Evolutionary conservation across 2,329 filamentous ascomycete species (phyloP), one percentile per base, ranked within the genome.

Genomic region (Myriosclerotinia duriaeana): DNA sequence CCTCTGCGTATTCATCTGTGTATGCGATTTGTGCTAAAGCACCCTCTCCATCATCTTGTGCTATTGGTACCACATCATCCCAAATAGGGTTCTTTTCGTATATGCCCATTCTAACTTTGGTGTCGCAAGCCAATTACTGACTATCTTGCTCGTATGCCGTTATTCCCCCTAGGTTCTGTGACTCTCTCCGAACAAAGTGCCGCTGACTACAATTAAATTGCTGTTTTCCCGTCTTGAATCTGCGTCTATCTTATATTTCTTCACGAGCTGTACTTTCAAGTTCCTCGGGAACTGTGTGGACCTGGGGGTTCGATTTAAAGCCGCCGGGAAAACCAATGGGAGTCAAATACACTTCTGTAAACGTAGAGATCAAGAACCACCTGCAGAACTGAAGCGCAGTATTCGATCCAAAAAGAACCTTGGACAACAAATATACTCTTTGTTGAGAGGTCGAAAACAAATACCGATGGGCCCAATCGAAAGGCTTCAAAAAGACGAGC

Each of bases 1-100:
- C 84, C 81, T 97, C 93, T 69, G 89, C 87, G 78, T 99, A 99
- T 70, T 95, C 89, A 42, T 92, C 88, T 2, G 89, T 87, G 78
- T 99, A 99, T 67, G 93, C 89, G 78, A 99, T 99, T 67, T 89
- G 87, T n/a, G 94, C 94, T 67, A 99, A 85, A 38, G 94, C 92
- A 72, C 89, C 84, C 72, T 88, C 89, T 68, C 92, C 91, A 79
- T 97, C 93, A 75, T 92, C 85, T 73, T 95, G 88, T 5, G 91
- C 88, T 66, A 98, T 89, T 26, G 93, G 93, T 63, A 87, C 82
- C 62, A 97, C 84, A 79, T 96, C 92, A 71, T 91, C 87, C 94
- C 93, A 98, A 69, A 83, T 84, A 1, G 91, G 88, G 77, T 93
- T 88, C 69, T 68, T 70, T 61, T 75, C 75, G 65, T 77, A 77